phyloP scores from a whole-genome alignment of 352 stramenopile genomes.

The Globisporangium parvum region DNA sequence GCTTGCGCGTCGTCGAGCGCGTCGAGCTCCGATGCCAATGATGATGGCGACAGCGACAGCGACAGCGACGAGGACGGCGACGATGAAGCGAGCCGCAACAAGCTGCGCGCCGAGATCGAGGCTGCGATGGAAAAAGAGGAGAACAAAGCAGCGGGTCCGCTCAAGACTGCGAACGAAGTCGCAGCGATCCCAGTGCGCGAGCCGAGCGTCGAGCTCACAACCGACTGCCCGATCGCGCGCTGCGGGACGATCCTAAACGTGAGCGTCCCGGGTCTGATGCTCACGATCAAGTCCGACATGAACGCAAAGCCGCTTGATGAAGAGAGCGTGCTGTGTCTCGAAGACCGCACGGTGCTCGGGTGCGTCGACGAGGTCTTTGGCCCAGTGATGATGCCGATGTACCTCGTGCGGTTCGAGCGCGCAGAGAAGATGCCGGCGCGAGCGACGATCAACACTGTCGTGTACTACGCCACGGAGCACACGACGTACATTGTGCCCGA shows the following conservation, averaged over 20 bases:
- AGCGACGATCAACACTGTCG: conserved; percentile 28
- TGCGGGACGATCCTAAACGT: conserved; percentile 67
- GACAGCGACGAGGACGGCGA: conserved; percentile 17
- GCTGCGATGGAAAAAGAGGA: conserved; percentile 70
- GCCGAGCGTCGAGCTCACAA: conserved; percentile 62
- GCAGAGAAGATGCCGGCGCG: conserved; percentile 58
- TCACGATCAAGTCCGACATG: conserved; percentile 71
- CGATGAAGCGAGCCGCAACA: conserved; percentile 28
- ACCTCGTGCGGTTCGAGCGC: conserved; percentile 74
- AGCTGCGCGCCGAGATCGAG: conserved; percentile 69
- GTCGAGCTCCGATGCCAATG: conserved; percentile 15
- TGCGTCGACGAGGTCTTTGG: conserved; percentile 85
- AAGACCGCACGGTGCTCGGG: conserved; percentile 67
- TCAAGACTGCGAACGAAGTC: conserved; percentile 70
- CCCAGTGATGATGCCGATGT: conserved; percentile 82
- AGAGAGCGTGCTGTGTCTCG: conserved; percentile 75
- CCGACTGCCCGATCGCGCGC: conserved; percentile 59
- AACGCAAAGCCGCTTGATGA: conserved; percentile 64
- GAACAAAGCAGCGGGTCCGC: conserved; percentile 30
- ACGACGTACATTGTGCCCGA: conserved; percentile 77
- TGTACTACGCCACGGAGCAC: conserved; percentile 77
- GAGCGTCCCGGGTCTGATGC: conserved; percentile 51
- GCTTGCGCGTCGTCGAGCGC: conserved; percentile 14
- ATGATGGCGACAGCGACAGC: conserved; percentile 7
- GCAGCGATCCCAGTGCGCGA: conserved; percentile 43